Evolutionary conservation across 805 yeast genomes (phyloP), one percentile per base, ranked within the genome.

Genomic region (Candida endomychidarum): DNA sequence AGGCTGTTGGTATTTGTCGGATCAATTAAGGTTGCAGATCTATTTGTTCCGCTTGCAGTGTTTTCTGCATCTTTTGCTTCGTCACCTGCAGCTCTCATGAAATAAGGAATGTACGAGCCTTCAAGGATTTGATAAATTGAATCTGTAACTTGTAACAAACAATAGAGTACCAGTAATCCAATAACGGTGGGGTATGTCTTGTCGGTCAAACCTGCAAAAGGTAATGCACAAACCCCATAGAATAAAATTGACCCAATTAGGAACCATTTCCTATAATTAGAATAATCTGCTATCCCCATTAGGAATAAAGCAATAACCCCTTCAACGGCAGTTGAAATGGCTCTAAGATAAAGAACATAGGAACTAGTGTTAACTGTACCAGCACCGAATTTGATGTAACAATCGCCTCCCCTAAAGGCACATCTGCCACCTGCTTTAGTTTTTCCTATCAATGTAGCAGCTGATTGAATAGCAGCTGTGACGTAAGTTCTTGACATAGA

Each of bases 261-360:
- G 7, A 65, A 41, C 52, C 57, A 52, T 42, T 65, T 67, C 21
- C 65, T 53, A 39, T 60, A 61, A 38, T 61, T 57, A 12, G 69
- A 60, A 47, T 58, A 67, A 41, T 67, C 74, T 5, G 72, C 73
- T 45, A 66, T 49, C 1, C 69, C 65, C 70, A 65, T 65, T 11
- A 67, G 38, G 5, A 63, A 31, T 3, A 67, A 47, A 0, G 72
- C 56, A 2, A 66, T 40, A 2, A 63, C 32, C 1, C 71, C 71
- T 42, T 68, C 73, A n/a, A 64, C 7, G 0, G 70, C 58, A 1
- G 72, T 67, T 15, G 54, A 57, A 11, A 66, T 52, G 1, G 73
- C 72, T 35, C 53, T 55, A 23, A 67, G 38, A 37, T 67, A 68
- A 30, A 67, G 42, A 5, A 64, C 70, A 44, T 64, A 68, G 0